Evolutionary conservation across 768 basidiomycete genomes (phyloP).

Genomic region (Panus rudis): DNA sequence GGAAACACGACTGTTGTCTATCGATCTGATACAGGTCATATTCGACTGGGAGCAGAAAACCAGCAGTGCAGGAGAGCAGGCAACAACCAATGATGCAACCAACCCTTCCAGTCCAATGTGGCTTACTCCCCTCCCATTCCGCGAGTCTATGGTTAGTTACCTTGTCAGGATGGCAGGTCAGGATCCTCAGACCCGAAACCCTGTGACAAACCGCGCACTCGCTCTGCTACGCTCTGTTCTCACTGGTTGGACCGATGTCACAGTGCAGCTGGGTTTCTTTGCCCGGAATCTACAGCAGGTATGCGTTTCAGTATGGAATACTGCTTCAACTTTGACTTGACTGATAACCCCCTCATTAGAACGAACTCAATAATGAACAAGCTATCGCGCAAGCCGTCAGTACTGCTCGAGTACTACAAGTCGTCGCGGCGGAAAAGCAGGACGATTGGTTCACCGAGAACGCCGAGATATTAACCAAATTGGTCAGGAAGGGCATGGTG

Average conservation of each 20-base stretch:
- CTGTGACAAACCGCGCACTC: slow-evolving; percentile 57
- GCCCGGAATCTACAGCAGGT: slow-evolving; percentile 78
- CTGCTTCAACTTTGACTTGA: neutral
- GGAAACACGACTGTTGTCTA: slow-evolving; percentile 80
- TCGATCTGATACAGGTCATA: slow-evolving; percentile 88
- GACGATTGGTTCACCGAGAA: slow-evolving; percentile 78
- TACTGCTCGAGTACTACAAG: slow-evolving; percentile 82
- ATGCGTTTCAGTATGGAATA: slow-evolving; percentile 16
- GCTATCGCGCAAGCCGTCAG: slow-evolving; percentile 65
- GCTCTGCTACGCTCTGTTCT: slow-evolving; percentile 70
- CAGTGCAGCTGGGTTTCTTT: slow-evolving; percentile 88
- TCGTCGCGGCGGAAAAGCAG: slow-evolving; percentile 76
- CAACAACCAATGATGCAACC: slow-evolving; percentile 2
- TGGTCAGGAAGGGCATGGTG: slow-evolving; percentile 81
- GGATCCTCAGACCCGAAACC: slow-evolving; percentile 38
- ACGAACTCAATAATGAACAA: slow-evolving; percentile 62
- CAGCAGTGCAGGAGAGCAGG: slow-evolving; percentile 12
- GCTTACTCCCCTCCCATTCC: slow-evolving; percentile 71
- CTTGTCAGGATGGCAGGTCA: slow-evolving; percentile 85
- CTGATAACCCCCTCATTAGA: slow-evolving; percentile 33
- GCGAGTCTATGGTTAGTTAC: slow-evolving; percentile 92
- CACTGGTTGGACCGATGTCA: slow-evolving; percentile 85
- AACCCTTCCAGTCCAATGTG: slow-evolving; percentile 30
- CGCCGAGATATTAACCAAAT: slow-evolving; percentile 64
- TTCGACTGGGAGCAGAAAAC: slow-evolving; percentile 88